Evolutionary conservation across 2,329 filamentous ascomycete genomes (phyloP), one percentile per base, ranked within the genome.

Genomic region (Scedosporium minutisporum): DNA sequence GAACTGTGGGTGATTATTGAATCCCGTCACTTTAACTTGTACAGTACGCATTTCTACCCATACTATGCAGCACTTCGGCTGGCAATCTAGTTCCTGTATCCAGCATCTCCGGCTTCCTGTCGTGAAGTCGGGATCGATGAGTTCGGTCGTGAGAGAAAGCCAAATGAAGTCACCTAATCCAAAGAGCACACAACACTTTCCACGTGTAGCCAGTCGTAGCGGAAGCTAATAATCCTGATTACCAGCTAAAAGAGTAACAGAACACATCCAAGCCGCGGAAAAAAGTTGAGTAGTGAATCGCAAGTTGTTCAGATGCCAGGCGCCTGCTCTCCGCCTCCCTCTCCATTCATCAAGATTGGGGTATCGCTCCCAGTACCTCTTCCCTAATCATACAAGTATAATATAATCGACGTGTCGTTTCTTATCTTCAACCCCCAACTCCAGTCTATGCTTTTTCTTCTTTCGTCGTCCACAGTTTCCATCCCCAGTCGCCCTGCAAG

Each of bases 321-420:
- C 51, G 51, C 51, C 23, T 23, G 21, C 18, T 55, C 18, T 23
- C 23, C 12, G 23, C 51, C 23, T 29, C 51, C 6, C 18, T 23
- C 18, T 23, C 18, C 51, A 55, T 55, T 55, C 51, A 18, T 14
- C 51, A 16, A 55, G 18, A 55, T 55, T 23, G 51, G 51, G 51
- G 51, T 55, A 55, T 55, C 51, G 23, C 23, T 23, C 51, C 51
- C 51, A 23, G 51, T 23, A 27, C 21, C 44, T 21, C n/a, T 48
- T 55, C 51, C 51, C 23, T 55, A 55, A 55, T 55, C 51, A 55
- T 55, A 55, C 51, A 55, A 55, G 18, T 55, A 55, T 55, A 55
- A 48, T 23, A 48, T 23, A 38, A 25, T 55, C 12, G 51, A 55
- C 27, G 23, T 23, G 21, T 55, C 51, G 12, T 55, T 4, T n/a